phyloP scores from a whole-genome alignment of 2,329 filamentous ascomycete genomes.

The Venturia pyrina region DNA sequence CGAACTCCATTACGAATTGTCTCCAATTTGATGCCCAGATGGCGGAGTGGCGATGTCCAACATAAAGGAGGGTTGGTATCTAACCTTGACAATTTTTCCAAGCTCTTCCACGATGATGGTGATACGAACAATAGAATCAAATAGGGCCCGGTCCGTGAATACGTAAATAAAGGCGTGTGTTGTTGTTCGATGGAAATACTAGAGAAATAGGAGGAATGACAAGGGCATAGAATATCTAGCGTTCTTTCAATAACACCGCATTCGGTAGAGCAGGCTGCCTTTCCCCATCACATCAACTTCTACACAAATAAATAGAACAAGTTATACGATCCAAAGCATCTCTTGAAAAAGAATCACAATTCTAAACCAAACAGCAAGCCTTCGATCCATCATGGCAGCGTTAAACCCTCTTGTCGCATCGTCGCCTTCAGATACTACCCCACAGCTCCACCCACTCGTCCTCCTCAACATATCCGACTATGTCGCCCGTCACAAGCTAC shows the following conservation, averaged over 20 bases:
- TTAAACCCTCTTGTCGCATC: constrained; percentile 2
- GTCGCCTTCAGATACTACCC: constrained; percentile 52
- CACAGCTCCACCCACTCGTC: constrained; percentile 85
- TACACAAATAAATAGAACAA: neutral
- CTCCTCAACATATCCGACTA: constrained; percentile 96
- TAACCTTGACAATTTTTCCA: neutral
- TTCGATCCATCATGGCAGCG: neutral
- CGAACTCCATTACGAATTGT: neutral
- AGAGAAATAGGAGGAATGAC: too few species aligned
- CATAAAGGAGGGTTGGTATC: neutral
- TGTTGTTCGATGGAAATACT: neutral
- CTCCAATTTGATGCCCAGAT: neutral
- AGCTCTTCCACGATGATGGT: neutral
- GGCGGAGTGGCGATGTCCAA: too few species aligned
- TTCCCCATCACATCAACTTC: neutral
- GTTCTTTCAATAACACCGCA: neutral
- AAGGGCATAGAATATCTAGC: neutral
- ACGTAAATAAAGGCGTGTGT: neutral
- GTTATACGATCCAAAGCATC: neutral
- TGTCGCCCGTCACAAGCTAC: constrained; percentile 79
- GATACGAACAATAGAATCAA: neutral
- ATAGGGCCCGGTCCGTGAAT: neutral
- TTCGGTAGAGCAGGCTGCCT: neutral
- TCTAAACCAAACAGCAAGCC: neutral
- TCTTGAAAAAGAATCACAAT: neutral